Base-by-base conservation (phyloP, 2,329 filamentous ascomycete species). In the Microdochium trichocladiopsis region DNA sequence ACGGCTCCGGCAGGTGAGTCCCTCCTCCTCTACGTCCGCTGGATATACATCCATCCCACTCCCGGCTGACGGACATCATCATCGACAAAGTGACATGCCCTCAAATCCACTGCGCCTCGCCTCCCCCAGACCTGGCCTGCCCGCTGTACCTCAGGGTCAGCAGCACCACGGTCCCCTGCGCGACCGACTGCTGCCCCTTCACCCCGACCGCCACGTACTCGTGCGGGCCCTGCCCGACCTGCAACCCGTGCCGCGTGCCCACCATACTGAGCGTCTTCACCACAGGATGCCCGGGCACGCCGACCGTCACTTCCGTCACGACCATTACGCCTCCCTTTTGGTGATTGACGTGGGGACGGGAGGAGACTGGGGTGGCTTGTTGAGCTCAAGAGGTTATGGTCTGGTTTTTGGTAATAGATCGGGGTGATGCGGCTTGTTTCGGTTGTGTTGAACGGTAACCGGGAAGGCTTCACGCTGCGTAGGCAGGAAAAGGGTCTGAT, bases 121-220 rank as follows among this genome's bases (percentile, higher is more conserved):
- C 22, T 8, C 50, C 58, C 2, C 60, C 60, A 1, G 57, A 60
- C 31, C 51, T 53, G 21, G 47, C 61, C 21, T 70, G 69, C 56
- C 66, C 66, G 14, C 16, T 55, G 48, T 58, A 60, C 54, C 62
- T 70, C 56, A 59, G 54, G 55, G 56, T 66, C 16, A 64, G 62
- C n/a, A 68, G 63, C 47, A 55, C 62, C 3, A 57, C 60, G 22
- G 63, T 72, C 3, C 72, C 71, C 16, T 70, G 69, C 55, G 53
- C 57, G 36, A 68, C 67, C 21, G 57, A 66, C 51, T 71, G 67
- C 60, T 74, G 72, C 58, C 64, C 64, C n/a, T 58, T 52, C 10
- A 74, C 71, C 9, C 55, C 64, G 36, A 66, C 63, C 5, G 47
- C 47, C 4, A 48, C 23, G 4, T 48, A 25, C 47, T 48, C 47